phyloP scores from a whole-genome alignment of 352 stramenopile genomes.

The Phytophthora hybrid region DNA sequence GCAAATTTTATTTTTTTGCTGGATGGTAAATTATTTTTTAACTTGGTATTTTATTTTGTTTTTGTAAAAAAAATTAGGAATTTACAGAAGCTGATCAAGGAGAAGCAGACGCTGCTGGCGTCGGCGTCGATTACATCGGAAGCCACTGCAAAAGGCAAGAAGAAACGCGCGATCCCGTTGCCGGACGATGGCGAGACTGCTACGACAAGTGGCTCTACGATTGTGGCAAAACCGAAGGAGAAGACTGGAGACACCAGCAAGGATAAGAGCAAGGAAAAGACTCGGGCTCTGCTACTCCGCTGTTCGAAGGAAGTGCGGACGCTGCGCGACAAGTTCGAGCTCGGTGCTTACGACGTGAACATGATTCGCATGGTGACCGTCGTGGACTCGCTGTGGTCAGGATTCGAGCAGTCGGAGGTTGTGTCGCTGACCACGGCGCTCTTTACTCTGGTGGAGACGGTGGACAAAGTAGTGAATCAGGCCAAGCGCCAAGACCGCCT shows the following conservation, averaged over 20 bases:
- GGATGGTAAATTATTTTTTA: background rate
- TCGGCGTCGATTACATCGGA: background rate
- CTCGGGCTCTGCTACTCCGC: constrained; percentile 37
- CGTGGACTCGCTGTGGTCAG: constrained; percentile 51
- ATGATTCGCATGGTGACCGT: constrained; percentile 58
- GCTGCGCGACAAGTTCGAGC: constrained; percentile 52
- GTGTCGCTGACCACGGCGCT: constrained; percentile 45
- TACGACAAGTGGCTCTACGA: background rate
- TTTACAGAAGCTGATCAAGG: constrained; percentile 20
- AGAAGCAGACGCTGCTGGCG: background rate
- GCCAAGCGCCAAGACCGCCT: constrained; percentile 56
- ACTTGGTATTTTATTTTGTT: background rate
- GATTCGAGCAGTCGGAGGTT: constrained; percentile 47
- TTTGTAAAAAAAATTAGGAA: constrained; percentile 18
- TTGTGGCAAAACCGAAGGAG: constrained; percentile 3
- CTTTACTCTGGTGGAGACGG: constrained; percentile 53
- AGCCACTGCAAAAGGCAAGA: constrained; percentile 32
- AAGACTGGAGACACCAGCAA: constrained; percentile 5
- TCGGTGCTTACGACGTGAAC: constrained; percentile 48
- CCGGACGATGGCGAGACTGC: constrained; percentile 26
- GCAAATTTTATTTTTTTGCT: constrained; percentile 2
- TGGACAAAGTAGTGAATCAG: constrained; percentile 46
- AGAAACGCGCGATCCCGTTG: constrained; percentile 35
- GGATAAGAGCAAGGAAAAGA: constrained; percentile 31
- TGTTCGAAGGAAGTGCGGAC: constrained; percentile 42